Percentiles rank a stretch among this genome's conserved stretches.
phyloP scores from a whole-genome alignment of 768 basidiomycete genomes.

The Rhizopogon vulgaris region DNA sequence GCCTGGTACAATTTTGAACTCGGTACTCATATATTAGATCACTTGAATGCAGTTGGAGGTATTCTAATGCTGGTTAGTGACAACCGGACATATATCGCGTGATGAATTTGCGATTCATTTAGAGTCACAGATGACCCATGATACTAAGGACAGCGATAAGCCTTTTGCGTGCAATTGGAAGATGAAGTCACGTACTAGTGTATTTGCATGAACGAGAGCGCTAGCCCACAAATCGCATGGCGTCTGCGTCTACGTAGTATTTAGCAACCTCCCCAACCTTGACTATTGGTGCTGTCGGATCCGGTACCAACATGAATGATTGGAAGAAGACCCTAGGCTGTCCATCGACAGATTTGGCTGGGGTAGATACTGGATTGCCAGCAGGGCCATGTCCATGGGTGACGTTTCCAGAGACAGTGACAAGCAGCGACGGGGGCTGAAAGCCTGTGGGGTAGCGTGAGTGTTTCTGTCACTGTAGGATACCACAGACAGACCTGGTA shows the following conservation, averaged over 20 bases:
- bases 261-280: constrained; percentile 72
- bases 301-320: constrained; percentile 80
- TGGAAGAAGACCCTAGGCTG: constrained; percentile 85
- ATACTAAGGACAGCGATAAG: neutral
- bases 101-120: neutral
- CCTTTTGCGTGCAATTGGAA: neutral
- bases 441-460: constrained; percentile 41
- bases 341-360: constrained; percentile 53
- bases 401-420: constrained; percentile 78
- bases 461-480: neutral
- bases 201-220: neutral
- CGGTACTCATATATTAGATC: neutral
- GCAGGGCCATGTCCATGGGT: constrained; percentile 57
- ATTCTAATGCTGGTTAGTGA: neutral
- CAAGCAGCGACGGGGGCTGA: constrained; percentile 70
- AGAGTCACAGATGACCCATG: neutral
- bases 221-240: constrained; percentile 76
- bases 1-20: neutral
- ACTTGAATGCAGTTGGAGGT: neutral
- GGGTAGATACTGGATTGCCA: constrained; percentile 50
- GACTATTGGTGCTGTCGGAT: constrained; percentile 55
- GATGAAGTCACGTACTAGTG: neutral
- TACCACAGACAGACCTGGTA: constrained; percentile 51
- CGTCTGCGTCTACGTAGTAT: constrained; percentile 76
- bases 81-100: neutral